Conservation (phyloP, 2,329 filamentous ascomycete species). For the Curvularia verruculosa region DNA sequence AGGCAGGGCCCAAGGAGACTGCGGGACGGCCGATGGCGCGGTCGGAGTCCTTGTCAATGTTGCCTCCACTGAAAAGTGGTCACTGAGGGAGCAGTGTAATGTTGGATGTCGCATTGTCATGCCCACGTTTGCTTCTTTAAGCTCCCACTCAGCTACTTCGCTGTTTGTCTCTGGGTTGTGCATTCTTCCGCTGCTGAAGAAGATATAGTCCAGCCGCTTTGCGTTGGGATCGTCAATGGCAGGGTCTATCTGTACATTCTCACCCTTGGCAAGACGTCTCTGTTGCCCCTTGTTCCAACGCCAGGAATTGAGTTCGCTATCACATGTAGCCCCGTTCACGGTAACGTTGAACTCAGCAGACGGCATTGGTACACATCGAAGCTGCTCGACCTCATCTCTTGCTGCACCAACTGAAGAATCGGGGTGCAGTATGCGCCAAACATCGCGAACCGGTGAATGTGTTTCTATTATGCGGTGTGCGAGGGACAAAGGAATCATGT, state of each 20-base stretch:
- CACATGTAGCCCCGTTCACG: constrained; percentile 86
- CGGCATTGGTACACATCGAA: constrained; percentile 70
- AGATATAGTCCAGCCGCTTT: constrained; percentile 95
- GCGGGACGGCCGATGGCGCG: constrained; percentile 13
- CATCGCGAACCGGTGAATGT: constrained; percentile 77
- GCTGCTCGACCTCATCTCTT: constrained; percentile 69
- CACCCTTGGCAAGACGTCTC: constrained; percentile 69
- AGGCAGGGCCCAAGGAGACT: constrained; percentile 23
- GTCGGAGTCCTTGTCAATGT: constrained; percentile 60
- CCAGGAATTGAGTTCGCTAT: constrained; percentile 90
- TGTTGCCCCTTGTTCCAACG: constrained; percentile 77
- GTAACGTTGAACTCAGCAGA: constrained; percentile 77
- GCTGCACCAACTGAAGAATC: constrained; percentile 80
- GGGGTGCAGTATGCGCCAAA: constrained; percentile 84
- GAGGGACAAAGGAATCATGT: constrained; percentile 88
- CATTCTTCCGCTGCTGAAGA: constrained; percentile 60
- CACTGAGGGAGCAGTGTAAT: constrained; percentile 84
- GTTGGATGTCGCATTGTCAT: constrained; percentile 83
- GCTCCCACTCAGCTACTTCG: constrained; percentile 63
- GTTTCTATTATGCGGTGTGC: constrained; percentile 82
- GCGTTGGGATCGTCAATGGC: constrained; percentile 72
- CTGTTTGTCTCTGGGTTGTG: constrained; percentile 37
- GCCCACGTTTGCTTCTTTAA: constrained; percentile 73
- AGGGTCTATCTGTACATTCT: constrained; percentile 68
- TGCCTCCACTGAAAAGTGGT: constrained; percentile 91